phyloP scores from a whole-genome alignment of 2,329 filamentous ascomycete genomes.

The Beauveria caledonica region DNA sequence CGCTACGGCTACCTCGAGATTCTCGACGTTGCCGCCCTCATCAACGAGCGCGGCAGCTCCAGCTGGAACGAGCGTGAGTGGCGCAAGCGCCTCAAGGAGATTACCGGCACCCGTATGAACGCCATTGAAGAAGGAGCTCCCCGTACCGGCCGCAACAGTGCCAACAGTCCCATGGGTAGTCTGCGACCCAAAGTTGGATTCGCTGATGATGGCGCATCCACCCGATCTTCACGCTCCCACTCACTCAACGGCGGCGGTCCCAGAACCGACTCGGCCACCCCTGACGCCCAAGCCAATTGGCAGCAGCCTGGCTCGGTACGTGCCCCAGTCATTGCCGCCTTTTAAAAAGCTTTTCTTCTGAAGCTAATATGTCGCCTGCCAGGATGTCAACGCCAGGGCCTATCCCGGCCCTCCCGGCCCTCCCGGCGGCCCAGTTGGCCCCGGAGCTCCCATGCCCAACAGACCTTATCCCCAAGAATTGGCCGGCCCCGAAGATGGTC shows the following conservation, averaged over 20 bases:
- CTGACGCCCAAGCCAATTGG: constrained; percentile 31
- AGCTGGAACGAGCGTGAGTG: constrained; percentile 82
- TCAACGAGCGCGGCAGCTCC: constrained; percentile 67
- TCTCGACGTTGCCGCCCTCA: constrained; percentile 72
- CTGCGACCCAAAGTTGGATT: constrained; percentile 47
- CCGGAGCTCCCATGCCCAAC: constrained; percentile 9
- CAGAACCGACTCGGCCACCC: constrained; percentile 44
- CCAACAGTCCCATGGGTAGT: constrained; percentile 41
- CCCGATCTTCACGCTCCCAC: constrained; percentile 45
- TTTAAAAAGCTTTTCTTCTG: constrained; percentile 41
- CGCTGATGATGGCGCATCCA: constrained; percentile 43
- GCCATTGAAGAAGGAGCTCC: constrained; percentile 44
- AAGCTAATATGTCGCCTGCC: constrained; percentile 27
- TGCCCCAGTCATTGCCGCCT: constrained; percentile 27
- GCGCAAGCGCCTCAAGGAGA: constrained; percentile 80
- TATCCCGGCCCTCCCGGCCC: constrained; percentile 17
- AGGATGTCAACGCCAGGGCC: constrained; percentile 19
- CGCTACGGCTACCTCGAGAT: constrained; percentile 88
- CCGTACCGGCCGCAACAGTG: constrained; percentile 44
- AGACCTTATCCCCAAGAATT: constrained; percentile 18
- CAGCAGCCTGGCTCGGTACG: constrained; percentile 26
- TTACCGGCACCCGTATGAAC: constrained; percentile 73
- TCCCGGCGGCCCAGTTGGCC: not conserved
- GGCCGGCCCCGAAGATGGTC: not conserved
- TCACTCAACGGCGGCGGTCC: constrained; percentile 35